Evolutionary conservation across 495 filamentous ascomycete genomes (phyloP).

Genomic region (Saxophila tyrrhenica): DNA sequence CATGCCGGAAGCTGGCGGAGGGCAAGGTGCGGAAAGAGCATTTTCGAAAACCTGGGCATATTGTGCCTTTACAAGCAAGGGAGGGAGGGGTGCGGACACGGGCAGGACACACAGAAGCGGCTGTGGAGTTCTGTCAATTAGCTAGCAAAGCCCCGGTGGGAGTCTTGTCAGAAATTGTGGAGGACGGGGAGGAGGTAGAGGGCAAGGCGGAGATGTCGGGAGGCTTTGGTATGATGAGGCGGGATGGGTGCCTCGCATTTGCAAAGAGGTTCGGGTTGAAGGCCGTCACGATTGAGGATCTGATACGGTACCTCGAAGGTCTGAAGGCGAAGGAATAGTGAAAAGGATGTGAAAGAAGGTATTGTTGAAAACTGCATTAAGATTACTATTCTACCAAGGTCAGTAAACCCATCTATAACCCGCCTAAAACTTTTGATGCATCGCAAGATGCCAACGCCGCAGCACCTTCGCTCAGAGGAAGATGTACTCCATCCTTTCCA

Average conservation of each 20-base stretch:
- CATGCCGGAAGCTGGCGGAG: conserved; percentile 68
- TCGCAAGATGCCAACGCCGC: neutral
- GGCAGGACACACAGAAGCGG: conserved; percentile 85
- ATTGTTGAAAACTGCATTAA: too few relatives aligned
- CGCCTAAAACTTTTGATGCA: neutral
- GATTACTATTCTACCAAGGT: too few relatives aligned
- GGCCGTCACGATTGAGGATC: conserved; percentile 88
- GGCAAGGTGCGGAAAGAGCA: conserved; percentile 41
- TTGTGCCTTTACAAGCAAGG: conserved; percentile 72
- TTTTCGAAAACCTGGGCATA: conserved; percentile 80
- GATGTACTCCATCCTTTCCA: too few relatives aligned
- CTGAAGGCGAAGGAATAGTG: conserved; percentile 26
- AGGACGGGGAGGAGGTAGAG: conserved; percentile 36
- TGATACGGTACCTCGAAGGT: conserved; percentile 55
- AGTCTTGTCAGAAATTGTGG: conserved; percentile 55
- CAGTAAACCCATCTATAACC: too few relatives aligned
- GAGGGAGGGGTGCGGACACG: conserved; percentile 70
- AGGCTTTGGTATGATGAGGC: conserved; percentile 78
- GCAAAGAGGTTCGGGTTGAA: conserved; percentile 79
- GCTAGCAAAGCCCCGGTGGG: conserved; percentile 44
- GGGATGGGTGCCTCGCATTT: conserved; percentile 82
- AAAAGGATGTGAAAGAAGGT: conserved; percentile 3
- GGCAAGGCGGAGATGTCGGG: conserved; percentile 44
- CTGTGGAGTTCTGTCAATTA: conserved; percentile 35
- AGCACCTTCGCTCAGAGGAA: neutral